phyloP scores from a whole-genome alignment of 257 asterid genomes.

The Solanum ahanhuiri region DNA sequence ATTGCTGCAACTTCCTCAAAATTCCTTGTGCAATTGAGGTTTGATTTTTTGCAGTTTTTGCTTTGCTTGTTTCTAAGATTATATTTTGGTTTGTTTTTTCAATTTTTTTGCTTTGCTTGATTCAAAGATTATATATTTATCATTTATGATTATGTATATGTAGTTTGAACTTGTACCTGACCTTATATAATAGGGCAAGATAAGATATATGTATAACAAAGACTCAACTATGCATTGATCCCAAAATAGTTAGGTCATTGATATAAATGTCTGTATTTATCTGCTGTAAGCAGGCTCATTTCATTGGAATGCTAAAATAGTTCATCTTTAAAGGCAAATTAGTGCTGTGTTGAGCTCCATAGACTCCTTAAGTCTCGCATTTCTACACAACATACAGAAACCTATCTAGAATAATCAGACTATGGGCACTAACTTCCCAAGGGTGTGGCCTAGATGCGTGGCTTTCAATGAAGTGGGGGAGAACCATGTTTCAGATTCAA shows the following conservation, averaged over 20 bases:
- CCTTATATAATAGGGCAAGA: background rate
- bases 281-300: background rate
- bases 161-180: background rate
- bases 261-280: background rate
- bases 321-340: background rate
- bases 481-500: background rate
- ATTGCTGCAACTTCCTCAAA: slow-evolving; percentile 75
- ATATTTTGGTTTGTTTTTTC: background rate
- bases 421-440: background rate
- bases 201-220: background rate
- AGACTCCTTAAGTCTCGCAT: background rate
- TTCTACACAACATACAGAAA: background rate
- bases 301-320: background rate
- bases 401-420: background rate
- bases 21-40: slow-evolving; percentile 91
- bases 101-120: background rate
- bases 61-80: background rate
- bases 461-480: background rate
- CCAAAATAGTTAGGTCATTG: background rate
- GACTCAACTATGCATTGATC: background rate
- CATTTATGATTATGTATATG: background rate
- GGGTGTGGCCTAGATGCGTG: background rate
- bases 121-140: background rate
- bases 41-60: background rate
- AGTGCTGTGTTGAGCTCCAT: background rate